Evolutionary conservation across 2,329 filamentous ascomycete genomes (phyloP), one percentile per base, ranked within the genome.

Genomic region (Colletotrichum sojae): DNA sequence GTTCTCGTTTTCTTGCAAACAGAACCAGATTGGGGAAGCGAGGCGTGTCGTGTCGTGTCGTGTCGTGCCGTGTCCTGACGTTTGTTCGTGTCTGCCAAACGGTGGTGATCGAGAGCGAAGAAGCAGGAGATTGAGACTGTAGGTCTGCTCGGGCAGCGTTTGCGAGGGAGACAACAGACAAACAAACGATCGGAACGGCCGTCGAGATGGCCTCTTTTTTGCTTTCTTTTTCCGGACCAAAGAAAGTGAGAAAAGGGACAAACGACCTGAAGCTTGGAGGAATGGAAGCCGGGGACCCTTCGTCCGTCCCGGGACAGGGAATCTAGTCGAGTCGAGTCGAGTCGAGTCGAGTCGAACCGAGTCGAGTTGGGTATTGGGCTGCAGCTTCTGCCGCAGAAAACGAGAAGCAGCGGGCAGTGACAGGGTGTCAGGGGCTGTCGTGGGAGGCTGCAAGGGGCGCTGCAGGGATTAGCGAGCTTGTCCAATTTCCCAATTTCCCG

Each of bases 401-500:
- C 8, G 31, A 10, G 31, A 10, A 2, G 3, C 31, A 36, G 8
- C 8, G 49, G 20, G 16, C 22, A 52, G 25, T 15, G 49, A 46
- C 59, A 62, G 22, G 59, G 59, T n/a, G 22, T 25, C 22, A 25
- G 22, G 22, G 22, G 22, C 3, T 5, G 22, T 25, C 22, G 22
- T 25, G 22, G 22, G 22, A 25, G 8, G 20, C 48, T 20, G 25
- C 48, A 15, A 2, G 49, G 49, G 16, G 18, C 12, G 22, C 8
- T 13, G 16, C 49, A 25, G 25, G 49, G 49, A 27, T 15, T 2
- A 27, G 9, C 16, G 49, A 12, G 18, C 45, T 52, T 43, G 20
- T 16, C 59, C 22, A 53, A n/a, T 16, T 54, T 62, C 20, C 48
- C 39, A 62, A 62, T 62, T 54, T 62, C 59, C 59, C 59, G 59